Evolutionary conservation across 176 grass and related monocot genomes (phyloP).

Genomic region (Hsuehochloa calcarea): DNA sequence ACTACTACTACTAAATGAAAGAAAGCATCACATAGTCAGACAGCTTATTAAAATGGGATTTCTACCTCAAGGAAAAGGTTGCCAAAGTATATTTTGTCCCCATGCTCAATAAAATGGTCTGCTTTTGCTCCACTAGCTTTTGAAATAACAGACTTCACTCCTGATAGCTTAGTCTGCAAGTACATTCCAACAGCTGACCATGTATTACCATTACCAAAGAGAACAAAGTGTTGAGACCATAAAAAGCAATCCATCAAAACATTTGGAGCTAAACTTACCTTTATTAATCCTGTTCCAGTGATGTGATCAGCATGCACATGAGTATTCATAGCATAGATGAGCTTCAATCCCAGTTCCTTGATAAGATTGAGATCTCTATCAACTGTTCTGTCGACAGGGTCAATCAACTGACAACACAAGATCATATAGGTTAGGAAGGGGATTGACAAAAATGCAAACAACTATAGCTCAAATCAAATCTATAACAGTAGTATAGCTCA

Average conservation of each 20-base stretch:
- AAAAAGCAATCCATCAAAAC: background rate
- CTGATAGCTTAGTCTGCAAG: slow-evolving; percentile 62
- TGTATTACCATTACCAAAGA: background rate
- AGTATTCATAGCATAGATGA: slow-evolving; percentile 92
- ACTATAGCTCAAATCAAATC: background rate
- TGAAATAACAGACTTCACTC: slow-evolving; percentile 76
- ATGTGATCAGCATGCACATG: slow-evolving; percentile 97
- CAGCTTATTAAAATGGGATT: background rate
- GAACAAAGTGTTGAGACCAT: background rate
- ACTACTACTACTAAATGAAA: background rate
- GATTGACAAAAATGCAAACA: slow-evolving; percentile 10
- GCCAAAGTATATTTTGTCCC: slow-evolving; percentile 81
- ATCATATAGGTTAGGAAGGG: slow-evolving; percentile 23
- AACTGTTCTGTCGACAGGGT: slow-evolving; percentile 78
- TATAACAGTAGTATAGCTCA: background rate
- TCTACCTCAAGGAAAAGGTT: slow-evolving; percentile 87
- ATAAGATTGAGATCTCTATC: slow-evolving; percentile 85
- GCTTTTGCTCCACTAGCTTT: slow-evolving; percentile 73
- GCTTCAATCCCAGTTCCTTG: slow-evolving; percentile 88
- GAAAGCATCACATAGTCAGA: background rate
- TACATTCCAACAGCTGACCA: background rate
- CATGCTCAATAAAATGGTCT: slow-evolving; percentile 78
- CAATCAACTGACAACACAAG: slow-evolving; percentile 56
- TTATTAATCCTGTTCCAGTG: slow-evolving; percentile 87
- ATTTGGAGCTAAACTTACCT: slow-evolving; percentile 39